Evolutionary conservation across 208 protist species (phyloP).

Genomic region (Wallacemonas sp.): DNA sequence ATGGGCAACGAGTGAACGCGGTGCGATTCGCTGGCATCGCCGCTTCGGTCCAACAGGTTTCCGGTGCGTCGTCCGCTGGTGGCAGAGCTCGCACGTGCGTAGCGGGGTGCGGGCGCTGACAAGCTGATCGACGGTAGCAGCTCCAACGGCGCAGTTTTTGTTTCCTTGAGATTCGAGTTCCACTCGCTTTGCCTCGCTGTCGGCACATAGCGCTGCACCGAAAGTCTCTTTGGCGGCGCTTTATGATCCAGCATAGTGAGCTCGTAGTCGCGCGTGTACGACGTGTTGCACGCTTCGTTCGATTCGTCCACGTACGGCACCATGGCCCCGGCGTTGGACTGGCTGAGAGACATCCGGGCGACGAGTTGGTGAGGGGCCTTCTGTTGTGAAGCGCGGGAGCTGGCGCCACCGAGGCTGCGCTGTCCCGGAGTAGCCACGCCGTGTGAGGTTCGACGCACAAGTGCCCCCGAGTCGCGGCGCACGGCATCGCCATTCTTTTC

Average conservation of each 20-base stretch:
- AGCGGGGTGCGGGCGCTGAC: not conserved
- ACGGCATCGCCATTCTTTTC: not conserved
- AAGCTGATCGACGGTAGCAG: constrained; percentile 27
- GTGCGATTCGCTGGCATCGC: not conserved
- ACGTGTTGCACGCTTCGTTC: not conserved
- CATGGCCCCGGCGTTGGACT: constrained; percentile 1
- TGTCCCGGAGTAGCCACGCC: not conserved
- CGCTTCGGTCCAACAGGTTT: not conserved
- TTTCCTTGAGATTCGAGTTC: constrained; percentile 27
- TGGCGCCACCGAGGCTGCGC: not conserved
- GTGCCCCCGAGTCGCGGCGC: not conserved
- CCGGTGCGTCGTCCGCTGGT: not conserved
- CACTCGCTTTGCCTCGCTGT: constrained; percentile 11
- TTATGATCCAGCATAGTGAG: constrained; percentile 21
- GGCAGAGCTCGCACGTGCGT: not conserved
- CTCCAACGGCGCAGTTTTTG: constrained; percentile 19
- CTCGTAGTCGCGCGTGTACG: constrained; percentile 32
- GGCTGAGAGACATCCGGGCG: constrained; percentile 2
- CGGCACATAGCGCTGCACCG: constrained; percentile 17
- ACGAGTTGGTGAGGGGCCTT: not conserved
- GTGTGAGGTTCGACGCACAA: not conserved
- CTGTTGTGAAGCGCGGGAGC: not conserved
- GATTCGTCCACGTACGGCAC: constrained; percentile 8
- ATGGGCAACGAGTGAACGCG: constrained; percentile 4
- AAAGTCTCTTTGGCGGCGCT: constrained; percentile 9